Conservation (phyloP, 2,329 filamentous ascomycete genomes). For the Colletotrichum sp. region DNA sequence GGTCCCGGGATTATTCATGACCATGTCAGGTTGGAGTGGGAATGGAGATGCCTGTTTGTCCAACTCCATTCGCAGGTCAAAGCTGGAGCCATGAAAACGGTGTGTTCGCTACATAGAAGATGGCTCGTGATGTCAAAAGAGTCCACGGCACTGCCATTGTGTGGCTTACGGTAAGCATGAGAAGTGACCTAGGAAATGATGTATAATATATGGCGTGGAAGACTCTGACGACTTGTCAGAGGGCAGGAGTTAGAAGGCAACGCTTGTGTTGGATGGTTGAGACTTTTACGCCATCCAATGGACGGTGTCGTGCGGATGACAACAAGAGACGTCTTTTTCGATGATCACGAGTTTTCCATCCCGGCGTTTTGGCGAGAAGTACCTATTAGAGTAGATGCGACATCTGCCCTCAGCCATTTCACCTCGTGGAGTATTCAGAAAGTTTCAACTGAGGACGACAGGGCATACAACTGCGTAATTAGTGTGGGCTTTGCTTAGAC, state of each 20-base stretch:
- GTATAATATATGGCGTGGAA: background rate
- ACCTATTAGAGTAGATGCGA: too few relatives aligned
- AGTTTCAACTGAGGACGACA: background rate
- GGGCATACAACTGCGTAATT: accelerated
- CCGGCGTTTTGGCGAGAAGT: background rate
- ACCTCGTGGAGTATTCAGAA: background rate
- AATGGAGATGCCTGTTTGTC: too few relatives aligned
- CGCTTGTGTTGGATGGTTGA: background rate
- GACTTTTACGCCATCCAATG: background rate
- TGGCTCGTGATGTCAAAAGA: too few relatives aligned
- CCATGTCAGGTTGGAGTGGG: too few relatives aligned
- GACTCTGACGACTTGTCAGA: too few relatives aligned
- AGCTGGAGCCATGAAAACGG: background rate
- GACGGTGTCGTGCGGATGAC: too few relatives aligned
- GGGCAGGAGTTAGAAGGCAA: background rate
- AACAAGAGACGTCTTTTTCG: background rate
- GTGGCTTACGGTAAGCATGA: background rate
- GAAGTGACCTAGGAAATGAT: background rate
- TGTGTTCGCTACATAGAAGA: background rate
- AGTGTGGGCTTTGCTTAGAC: accelerated
- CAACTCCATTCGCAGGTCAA: too few relatives aligned
- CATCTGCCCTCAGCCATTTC: accelerated
- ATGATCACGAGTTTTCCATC: background rate
- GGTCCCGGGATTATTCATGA: background rate
- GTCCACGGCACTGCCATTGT: background rate